phyloP scores from a whole-genome alignment of 371 early-diverging fungal genomes.

The Haplosporangium sp. region DNA sequence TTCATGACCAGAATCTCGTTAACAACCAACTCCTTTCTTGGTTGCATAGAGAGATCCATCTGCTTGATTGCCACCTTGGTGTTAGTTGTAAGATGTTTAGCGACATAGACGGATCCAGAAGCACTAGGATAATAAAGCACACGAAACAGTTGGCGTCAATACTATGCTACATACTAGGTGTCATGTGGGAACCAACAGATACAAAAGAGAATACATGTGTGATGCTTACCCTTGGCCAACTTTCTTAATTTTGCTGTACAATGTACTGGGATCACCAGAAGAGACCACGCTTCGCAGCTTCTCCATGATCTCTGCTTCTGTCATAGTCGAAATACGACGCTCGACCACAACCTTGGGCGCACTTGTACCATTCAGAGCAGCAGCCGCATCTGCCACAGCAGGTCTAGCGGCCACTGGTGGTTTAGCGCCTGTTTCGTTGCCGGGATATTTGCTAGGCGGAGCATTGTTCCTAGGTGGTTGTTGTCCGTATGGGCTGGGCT shows the following conservation, averaged over 20 bases:
- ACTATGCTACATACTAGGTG: neutral
- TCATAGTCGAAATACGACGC: slow-evolving; percentile 84
- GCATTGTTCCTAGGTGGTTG: slow-evolving; percentile 24
- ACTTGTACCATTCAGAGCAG: slow-evolving; percentile 42
- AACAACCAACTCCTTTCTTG: slow-evolving; percentile 93
- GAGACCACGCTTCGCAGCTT: slow-evolving; percentile 87
- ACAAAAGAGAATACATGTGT: neutral
- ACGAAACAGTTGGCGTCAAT: neutral
- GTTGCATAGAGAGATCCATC: slow-evolving; percentile 94
- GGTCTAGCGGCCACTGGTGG: slow-evolving; percentile 31
- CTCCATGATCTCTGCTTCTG: slow-evolving; percentile 93
- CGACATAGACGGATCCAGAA: slow-evolving; percentile 95
- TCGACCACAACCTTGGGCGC: slow-evolving; percentile 66
- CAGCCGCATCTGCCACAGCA: slow-evolving; percentile 39
- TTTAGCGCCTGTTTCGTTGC: slow-evolving; percentile 8
- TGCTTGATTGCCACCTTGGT: slow-evolving; percentile 95
- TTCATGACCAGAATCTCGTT: slow-evolving; percentile 97
- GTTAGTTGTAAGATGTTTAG: slow-evolving; percentile 72
- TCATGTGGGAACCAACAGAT: neutral
- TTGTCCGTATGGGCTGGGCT: slow-evolving; percentile 39
- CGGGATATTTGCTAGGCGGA: slow-evolving; percentile 7
- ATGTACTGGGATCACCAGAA: slow-evolving; percentile 83
- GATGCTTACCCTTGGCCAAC: slow-evolving; percentile 92
- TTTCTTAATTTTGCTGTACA: slow-evolving; percentile 91
- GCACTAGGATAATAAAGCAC: slow-evolving; percentile 70